Evolutionary conservation across 2,329 filamentous ascomycete species (phyloP).

Genomic region (Alternaria atra): DNA sequence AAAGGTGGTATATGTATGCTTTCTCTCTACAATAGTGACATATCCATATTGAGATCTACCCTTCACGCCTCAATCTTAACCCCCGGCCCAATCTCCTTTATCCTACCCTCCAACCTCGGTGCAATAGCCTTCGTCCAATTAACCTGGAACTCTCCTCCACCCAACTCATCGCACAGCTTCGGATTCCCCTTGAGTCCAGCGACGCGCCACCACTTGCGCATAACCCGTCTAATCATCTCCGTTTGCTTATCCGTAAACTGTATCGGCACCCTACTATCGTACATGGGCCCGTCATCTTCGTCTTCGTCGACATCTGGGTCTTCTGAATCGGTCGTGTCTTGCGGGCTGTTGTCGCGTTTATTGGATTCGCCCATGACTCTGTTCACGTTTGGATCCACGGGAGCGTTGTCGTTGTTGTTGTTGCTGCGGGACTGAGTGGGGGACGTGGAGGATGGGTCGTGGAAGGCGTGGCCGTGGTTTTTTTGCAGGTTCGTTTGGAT

Average conservation of each 20-base stretch:
- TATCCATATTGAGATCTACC: too few species aligned
- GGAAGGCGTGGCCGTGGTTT: slow-evolving; percentile 61
- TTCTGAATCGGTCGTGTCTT: slow-evolving; percentile 12
- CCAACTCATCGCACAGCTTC: slow-evolving; percentile 63
- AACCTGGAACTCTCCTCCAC: slow-evolving; percentile 66
- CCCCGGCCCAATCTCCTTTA: slow-evolving; percentile 53
- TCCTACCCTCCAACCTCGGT: slow-evolving; percentile 79
- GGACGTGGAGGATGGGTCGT: slow-evolving; percentile 49
- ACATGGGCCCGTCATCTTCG: slow-evolving; percentile 51
- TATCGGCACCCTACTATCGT: slow-evolving; percentile 57
- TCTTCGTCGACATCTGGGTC: slow-evolving; percentile 51
- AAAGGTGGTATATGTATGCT: too few species aligned
- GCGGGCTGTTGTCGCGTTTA: background rate
- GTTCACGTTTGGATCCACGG: slow-evolving; percentile 26
- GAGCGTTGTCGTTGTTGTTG: background rate
- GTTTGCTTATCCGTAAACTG: slow-evolving; percentile 54
- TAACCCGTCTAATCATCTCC: slow-evolving; percentile 72
- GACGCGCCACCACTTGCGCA: slow-evolving; percentile 75
- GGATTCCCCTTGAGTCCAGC: slow-evolving; percentile 67
- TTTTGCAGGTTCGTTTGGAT: slow-evolving; percentile 70
- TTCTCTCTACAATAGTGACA: background rate
- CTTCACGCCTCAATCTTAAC: background rate
- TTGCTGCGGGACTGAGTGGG: slow-evolving; percentile 12
- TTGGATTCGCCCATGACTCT: slow-evolving; percentile 11
- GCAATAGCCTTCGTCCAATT: slow-evolving; percentile 84